A percentile compares a stretch with the other conserved stretches of the same genome.
phyloP scores from a whole-genome alignment of 176 grass and related monocot species.

The Triticum aestivum region DNA sequence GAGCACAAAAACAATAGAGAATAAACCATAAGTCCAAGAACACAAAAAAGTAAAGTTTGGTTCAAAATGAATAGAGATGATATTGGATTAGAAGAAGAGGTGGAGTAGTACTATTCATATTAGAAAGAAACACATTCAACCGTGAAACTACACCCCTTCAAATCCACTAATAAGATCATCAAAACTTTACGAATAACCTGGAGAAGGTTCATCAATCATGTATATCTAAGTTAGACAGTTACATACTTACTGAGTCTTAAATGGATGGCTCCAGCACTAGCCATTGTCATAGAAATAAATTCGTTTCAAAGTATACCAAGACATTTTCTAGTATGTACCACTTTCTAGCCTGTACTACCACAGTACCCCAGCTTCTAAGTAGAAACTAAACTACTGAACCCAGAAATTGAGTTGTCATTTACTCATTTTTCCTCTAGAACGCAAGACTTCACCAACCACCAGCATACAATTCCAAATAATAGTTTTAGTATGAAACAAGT shows the following conservation, averaged over 20 bases:
- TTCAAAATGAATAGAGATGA: not conserved
- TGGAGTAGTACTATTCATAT: not conserved
- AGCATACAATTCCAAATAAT: not conserved
- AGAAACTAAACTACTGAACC: not conserved
- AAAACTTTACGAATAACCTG: not conserved
- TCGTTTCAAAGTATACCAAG: too few relatives aligned
- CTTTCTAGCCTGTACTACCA: not conserved
- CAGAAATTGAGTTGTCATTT: too few relatives aligned
- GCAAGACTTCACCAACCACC: not conserved
- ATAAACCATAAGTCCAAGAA: not conserved
- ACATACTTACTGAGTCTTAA: too few relatives aligned
- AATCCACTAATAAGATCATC: not conserved
- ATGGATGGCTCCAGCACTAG: too few relatives aligned
- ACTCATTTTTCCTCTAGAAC: too few relatives aligned
- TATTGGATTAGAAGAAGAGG: not conserved
- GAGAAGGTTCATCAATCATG: not conserved
- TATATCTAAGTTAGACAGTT: not conserved
- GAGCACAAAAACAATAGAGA: not conserved
- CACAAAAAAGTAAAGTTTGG: not conserved
- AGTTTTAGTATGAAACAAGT: not conserved
- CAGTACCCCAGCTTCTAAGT: not conserved
- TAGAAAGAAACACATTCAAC: not conserved
- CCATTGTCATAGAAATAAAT: too few relatives aligned
- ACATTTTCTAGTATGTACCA: too few relatives aligned
- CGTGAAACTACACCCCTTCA: not conserved